Base-by-base conservation (phyloP, 441 rosid genomes). In the Pelargonium citronellum region DNA sequence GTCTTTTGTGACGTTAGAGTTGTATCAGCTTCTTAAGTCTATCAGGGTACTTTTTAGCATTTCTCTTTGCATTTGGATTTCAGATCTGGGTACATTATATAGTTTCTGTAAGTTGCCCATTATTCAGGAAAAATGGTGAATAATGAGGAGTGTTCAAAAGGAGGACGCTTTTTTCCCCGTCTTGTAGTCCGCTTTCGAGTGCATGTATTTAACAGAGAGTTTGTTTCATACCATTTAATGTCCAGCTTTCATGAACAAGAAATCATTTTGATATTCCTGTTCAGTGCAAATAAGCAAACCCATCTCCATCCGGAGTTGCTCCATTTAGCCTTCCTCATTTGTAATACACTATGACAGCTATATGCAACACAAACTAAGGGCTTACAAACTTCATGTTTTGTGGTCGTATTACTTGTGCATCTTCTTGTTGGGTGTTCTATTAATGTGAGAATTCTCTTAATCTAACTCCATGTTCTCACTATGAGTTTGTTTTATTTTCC, bases 401-500 rank as follows among this genome's bases (percentile, higher is more conserved):
- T 39, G 44, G 9, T 4, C 44, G 0, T 39, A 39, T 39, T 3
- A 5, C 44, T 39, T 39, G 44, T 4, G 7, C 44, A 39, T 39
- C 5, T 39, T 39, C 9, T 7, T 39, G 44, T 7, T 39, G 9
- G 44, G 44, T 39, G 44, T 39, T 39, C 44, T 39, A 4, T 4
- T 39, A 39, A 39, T 39, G 44, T 39, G 44, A 39, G 44, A 39
- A 39, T 39, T 39, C 44, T 39, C 44, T 4, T 39, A 39, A 39
- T 4, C 5, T 39, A 1, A 0, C 44, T 24, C 44, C 44, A 39
- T 7, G 9, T 57, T 57, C 5, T 57, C 30, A 57, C 63, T 57
- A 12, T 10, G 63, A 17, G 16, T 1, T 57, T 64, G 58, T 69
- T 12, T n/a, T 19, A 12, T 15, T 17, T 41, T 74, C 60, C 72